Percentiles rank a stretch among this genome's conserved stretches.
These are phyloP conservation scores for Poa pratensis DNA, from an alignment of 176 grass and related monocot genomes.

Conservation along the genomic window DNA sequence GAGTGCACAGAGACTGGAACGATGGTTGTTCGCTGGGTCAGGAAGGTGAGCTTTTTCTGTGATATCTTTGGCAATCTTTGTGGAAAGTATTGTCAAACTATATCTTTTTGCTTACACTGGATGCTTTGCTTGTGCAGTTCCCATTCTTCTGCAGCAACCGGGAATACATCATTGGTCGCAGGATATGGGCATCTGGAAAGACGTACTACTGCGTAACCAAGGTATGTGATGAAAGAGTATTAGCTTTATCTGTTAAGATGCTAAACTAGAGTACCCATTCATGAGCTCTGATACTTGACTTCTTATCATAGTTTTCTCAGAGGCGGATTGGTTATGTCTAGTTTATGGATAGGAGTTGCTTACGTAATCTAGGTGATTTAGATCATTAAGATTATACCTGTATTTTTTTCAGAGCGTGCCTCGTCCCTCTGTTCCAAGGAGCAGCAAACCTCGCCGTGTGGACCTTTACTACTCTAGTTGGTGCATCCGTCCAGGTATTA, in stretches of 20 bases:
- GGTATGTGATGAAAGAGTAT: conserved; percentile 38
- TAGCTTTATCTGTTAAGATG: background rate
- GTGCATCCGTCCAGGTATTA: conserved; percentile 91
- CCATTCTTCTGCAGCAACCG: conserved; percentile 96
- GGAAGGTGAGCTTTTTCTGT: conserved; percentile 62
- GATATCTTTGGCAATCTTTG: background rate
- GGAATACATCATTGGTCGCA: conserved; percentile 88
- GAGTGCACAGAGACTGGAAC: conserved; percentile 69
- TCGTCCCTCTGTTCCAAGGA: conserved; percentile 65
- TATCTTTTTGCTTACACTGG: background rate
- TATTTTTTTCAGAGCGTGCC: conserved; percentile 71
- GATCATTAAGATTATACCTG: background rate
- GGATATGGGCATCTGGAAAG: conserved; percentile 80
- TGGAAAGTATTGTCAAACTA: background rate
- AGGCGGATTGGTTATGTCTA: background rate
- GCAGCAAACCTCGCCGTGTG: conserved; percentile 85
- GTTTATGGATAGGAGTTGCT: background rate
- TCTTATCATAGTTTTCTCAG: background rate
- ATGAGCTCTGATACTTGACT: background rate
- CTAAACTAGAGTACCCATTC: background rate
- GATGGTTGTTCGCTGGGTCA: conserved; percentile 85
- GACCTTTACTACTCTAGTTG: conserved; percentile 98
- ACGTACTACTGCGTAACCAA: conserved; percentile 90
- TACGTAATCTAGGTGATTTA: background rate
- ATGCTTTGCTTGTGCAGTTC: conserved; percentile 63